These are phyloP conservation scores for Tephrocybe sp. DNA, from an alignment of 768 basidiomycete species.

Conservation along the genomic window DNA sequence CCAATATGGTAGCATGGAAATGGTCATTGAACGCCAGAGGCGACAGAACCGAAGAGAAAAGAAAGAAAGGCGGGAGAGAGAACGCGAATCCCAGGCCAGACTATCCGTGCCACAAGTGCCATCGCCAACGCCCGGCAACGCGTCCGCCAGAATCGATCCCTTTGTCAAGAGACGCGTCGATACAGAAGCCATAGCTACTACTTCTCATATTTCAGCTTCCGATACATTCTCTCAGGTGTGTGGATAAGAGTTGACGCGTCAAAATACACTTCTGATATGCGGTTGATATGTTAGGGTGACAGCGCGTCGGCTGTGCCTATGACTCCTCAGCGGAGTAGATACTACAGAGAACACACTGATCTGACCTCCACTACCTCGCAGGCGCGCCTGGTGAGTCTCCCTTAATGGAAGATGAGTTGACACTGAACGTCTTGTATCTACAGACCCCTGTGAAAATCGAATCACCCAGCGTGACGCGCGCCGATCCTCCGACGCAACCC, in stretches of 20 bases:
- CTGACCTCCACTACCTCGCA: constrained; percentile 23
- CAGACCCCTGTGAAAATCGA: constrained; percentile 35
- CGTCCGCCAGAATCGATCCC: constrained; percentile 47
- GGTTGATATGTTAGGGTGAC: constrained; percentile 11
- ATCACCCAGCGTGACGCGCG: constrained; percentile 43
- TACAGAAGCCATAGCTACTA: constrained; percentile 31
- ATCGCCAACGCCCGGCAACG: constrained; percentile 52
- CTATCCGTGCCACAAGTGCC: constrained; percentile 32
- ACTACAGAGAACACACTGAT: constrained; percentile 57
- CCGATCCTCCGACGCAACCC: constrained; percentile 21
- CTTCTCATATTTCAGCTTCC: constrained; percentile 26
- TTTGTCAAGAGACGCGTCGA: constrained; percentile 59
- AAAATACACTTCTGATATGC: neutral
- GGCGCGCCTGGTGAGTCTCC: constrained; percentile 25
- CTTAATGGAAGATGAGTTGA: constrained; percentile 6
- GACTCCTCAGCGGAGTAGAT: constrained; percentile 59
- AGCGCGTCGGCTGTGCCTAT: constrained; percentile 32
- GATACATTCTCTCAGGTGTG: constrained; percentile 37
- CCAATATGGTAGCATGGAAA: constrained; percentile 72
- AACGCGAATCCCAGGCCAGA: constrained; percentile 38
- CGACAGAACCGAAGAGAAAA: constrained; percentile 54
- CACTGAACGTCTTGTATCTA: constrained; percentile 14
- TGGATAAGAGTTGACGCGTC: constrained; percentile 31
- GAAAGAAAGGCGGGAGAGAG: constrained; percentile 44
- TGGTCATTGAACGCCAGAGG: constrained; percentile 72